Conservation (phyloP, 2,329 filamentous ascomycete species). For the Hymenoscyphus fructigenus region DNA sequence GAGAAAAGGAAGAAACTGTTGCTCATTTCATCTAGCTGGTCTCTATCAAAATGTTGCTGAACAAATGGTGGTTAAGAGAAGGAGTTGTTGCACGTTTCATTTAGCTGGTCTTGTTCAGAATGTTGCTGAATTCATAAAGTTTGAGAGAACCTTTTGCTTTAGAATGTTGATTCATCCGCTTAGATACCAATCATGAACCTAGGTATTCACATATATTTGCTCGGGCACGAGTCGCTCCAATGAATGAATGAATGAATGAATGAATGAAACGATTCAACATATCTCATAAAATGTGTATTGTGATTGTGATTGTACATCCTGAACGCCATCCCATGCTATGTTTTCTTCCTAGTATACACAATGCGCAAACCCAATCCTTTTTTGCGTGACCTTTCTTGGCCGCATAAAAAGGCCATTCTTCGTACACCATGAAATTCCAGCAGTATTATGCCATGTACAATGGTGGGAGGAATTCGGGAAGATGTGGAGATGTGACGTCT, state of each 20-base stretch:
- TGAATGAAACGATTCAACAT: neutral
- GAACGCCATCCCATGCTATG: constrained; percentile 9
- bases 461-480: neutral
- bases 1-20: neutral
- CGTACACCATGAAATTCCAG: neutral
- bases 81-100: neutral
- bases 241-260: neutral
- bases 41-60: no score
- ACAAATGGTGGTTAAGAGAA: neutral
- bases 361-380: neutral
- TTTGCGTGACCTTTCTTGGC: neutral
- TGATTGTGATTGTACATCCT: neutral
- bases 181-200: neutral
- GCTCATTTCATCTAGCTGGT: no score
- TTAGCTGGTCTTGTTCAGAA: no score
- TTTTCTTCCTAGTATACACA: constrained; percentile 4
- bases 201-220: neutral
- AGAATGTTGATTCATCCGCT: no score
- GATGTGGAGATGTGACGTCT: neutral
- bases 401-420: neutral
- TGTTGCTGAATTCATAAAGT: no score
- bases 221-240: neutral
- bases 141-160: no score
- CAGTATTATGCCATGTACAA: neutral
- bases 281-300: constrained; percentile 1